phyloP scores from a whole-genome alignment of 345 rosid species.

The Citrus unshiu region DNA sequence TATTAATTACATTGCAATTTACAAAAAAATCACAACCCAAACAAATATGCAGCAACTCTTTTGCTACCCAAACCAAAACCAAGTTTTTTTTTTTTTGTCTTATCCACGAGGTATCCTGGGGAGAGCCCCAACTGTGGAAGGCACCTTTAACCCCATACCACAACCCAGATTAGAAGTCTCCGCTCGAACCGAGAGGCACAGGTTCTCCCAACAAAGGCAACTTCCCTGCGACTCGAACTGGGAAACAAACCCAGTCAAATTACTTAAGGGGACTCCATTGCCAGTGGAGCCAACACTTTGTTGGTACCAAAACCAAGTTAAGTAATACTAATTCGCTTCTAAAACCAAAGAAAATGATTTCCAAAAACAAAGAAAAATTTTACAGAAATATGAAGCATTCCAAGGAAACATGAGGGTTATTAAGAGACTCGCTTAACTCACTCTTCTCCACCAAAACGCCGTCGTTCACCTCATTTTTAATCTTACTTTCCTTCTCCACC shows the following conservation, averaged over 20 bases:
- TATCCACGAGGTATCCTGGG: no score
- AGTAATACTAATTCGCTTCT: not conserved
- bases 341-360: not conserved
- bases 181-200: no score
- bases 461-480: conserved; percentile 18
- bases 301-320: not conserved
- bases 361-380: conserved; percentile 8
- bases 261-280: no score
- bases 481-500: conserved; percentile 12
- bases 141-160: no score
- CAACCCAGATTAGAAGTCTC: no score
- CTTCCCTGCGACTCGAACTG: no score
- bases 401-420: conserved; percentile 63
- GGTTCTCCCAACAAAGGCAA: no score
- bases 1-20: conserved; percentile 3
- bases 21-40: not conserved
- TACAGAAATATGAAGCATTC: conserved; percentile 82
- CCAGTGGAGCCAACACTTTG: no score
- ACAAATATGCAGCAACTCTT: not conserved
- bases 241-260: no score
- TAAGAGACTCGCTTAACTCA: conserved; percentile 35
- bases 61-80: not conserved
- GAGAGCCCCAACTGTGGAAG: no score
- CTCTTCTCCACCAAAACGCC: conserved; percentile 25
- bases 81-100: no score